Base-by-base conservation (phyloP, 805 yeast genomes). In the Candida chauliodis region DNA sequence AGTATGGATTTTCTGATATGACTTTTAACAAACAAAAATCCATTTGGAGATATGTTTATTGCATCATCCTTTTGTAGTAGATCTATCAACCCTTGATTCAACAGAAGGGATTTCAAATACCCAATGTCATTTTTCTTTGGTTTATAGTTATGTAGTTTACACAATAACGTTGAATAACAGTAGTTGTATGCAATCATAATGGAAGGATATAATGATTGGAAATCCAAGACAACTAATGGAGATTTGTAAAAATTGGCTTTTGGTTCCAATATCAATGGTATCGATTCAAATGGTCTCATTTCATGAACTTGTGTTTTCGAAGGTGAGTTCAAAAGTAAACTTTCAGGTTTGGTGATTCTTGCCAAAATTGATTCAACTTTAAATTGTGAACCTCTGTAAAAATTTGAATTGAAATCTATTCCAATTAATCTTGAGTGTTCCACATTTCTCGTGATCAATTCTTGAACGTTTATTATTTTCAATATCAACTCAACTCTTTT, bases 231-330 rank as follows among this genome's bases (percentile, higher is more conserved):
- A 13, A 90, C 76, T 20, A 93, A 66, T 0, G 99, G 99, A 41
- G 91, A 83, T 40, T 86, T 88, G 56, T 89, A 93, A 47, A 81
- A 85, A 14, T 78, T 79, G 4, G 95, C 78, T 17, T 76, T 75
- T 0, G 99, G 99, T 52, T 93, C 99, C 90, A 93, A 79, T 2
- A 93, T 87, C 37, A 93, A 66, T 0, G 98, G 96, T 4, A 93
- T 78, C 44, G 89, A 82, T 50, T 89, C 96, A 26, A 93, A 62
- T 0, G 98, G 83, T 45, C 80, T 81, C 69, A 90, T 96, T 26
- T 79, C 73, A 50, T 84, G 84, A 0, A 93, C 97, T 45, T 87
- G 86, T 30, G 72, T 63, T 50, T 84, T 82, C 20, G 86, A 78
- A 0, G 99, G 96, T 0, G 96, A 84, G 5, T 81, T 61, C 39